phyloP scores from a whole-genome alignment of 2,329 filamentous ascomycete genomes.

The Pestalotiopsis sp. region DNA sequence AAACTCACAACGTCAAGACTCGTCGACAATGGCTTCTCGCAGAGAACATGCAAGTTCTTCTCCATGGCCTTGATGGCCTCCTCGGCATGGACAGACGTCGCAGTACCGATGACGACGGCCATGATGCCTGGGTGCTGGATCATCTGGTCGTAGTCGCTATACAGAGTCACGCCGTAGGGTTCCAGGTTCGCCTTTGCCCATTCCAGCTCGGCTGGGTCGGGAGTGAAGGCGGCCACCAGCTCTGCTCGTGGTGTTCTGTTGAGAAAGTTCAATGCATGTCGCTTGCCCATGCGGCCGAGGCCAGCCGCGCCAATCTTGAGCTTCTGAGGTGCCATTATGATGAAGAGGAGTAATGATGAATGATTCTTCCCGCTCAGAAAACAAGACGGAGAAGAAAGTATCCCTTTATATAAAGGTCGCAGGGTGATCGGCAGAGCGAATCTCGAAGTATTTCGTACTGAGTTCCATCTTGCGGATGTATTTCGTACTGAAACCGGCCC shows the following conservation, averaged over 20 bases:
- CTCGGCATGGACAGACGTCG: conserved; percentile 57
- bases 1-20: conserved; percentile 57
- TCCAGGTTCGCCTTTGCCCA: conserved; percentile 47
- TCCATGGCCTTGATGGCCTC: conserved; percentile 60
- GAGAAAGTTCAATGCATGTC: conserved; percentile 52
- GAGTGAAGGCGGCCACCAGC: conserved; percentile 51
- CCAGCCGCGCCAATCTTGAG: conserved; percentile 49
- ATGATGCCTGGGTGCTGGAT: conserved; percentile 39
- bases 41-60: conserved; percentile 57
- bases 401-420: neutral
- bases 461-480: neutral
- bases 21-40: conserved; percentile 63
- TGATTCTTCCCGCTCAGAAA: neutral
- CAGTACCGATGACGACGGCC: conserved; percentile 43
- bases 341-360: neutral
- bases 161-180: conserved; percentile 46
- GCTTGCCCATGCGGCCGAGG: conserved; percentile 55
- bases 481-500: neutral
- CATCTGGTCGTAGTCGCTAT: conserved; percentile 49
- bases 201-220: conserved; percentile 43
- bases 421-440: neutral
- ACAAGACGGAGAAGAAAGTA: neutral
- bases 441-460: no score
- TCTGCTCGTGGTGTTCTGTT: conserved; percentile 47
- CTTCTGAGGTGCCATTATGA: conserved; percentile 27